These are phyloP conservation scores for Dictyostelium purpureum DNA, from an alignment of 78 protist species.

Conservation along the genomic window DNA sequence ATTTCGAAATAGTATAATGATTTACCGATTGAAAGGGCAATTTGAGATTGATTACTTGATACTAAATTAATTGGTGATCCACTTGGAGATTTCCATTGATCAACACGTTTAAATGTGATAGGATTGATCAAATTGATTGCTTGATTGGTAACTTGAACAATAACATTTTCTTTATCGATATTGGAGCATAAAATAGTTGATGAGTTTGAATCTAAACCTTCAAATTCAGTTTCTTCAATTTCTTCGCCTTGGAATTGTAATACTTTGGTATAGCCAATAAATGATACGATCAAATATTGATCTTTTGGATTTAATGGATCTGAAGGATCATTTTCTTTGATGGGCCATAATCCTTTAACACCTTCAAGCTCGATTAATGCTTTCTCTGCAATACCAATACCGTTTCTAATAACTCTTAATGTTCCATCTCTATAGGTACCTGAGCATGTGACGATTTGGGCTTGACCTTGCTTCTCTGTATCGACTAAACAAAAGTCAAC, in stretches of 20 bases:
- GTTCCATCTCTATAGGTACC: slow-evolving; percentile 91
- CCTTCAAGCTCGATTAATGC: slow-evolving; percentile 92
- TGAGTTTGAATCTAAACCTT: slow-evolving; percentile 74
- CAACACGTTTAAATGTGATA: background rate
- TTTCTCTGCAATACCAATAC: slow-evolving; percentile 93
- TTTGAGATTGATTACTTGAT: slow-evolving; percentile 67
- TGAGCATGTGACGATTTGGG: slow-evolving; percentile 93
- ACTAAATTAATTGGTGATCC: slow-evolving; percentile 54
- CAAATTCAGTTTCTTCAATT: slow-evolving; percentile 80
- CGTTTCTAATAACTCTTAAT: slow-evolving; percentile 92
- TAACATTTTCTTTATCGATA: background rate
- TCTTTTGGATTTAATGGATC: background rate
- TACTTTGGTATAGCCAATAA: slow-evolving; percentile 86
- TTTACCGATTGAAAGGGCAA: slow-evolving; percentile 68
- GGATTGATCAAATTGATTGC: slow-evolving; percentile 30
- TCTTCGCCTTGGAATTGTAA: slow-evolving; percentile 87
- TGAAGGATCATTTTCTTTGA: background rate
- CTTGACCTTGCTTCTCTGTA: slow-evolving; percentile 90
- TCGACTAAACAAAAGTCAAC: slow-evolving; percentile 89
- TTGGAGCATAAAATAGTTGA: slow-evolving; percentile 85
- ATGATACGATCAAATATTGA: slow-evolving; percentile 81
- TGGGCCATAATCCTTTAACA: slow-evolving; percentile 89
- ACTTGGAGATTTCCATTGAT: slow-evolving; percentile 23
- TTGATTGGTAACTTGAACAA: slow-evolving; percentile 53
- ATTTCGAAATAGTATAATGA: slow-evolving; percentile 61